Percentiles rank a stretch among this genome's conserved stretches.
These are phyloP conservation scores for Talaromyces atroroseus DNA, from an alignment of 2,329 filamentous ascomycete genomes.

Conservation along the genomic window DNA sequence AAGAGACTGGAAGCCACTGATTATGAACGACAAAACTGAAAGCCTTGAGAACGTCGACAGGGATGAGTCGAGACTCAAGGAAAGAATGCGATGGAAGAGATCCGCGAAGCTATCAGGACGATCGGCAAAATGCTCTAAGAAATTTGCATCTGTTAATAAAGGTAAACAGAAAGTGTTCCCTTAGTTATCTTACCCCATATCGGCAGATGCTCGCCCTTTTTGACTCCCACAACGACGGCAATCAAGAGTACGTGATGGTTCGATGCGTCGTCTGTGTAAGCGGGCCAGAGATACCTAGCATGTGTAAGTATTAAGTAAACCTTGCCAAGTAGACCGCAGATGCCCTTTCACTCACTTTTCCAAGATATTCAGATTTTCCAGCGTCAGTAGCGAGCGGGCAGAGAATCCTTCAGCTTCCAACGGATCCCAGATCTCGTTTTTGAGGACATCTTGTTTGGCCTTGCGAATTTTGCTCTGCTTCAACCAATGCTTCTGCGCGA, in stretches of 20 bases:
- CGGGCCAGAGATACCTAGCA: constrained; percentile 86
- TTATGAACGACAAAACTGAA: constrained; percentile 83
- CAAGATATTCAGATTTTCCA: constrained; percentile 86
- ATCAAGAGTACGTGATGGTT: constrained; percentile 89
- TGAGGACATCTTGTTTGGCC: constrained; percentile 75
- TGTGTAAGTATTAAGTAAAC: constrained; percentile 15
- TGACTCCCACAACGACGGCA: constrained; percentile 78
- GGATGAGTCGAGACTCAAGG: constrained; percentile 71
- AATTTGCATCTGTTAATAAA: background rate
- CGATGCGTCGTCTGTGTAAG: constrained; percentile 79
- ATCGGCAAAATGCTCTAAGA: constrained; percentile 65
- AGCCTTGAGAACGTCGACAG: constrained; percentile 64
- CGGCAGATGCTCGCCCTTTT: constrained; percentile 77
- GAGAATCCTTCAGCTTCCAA: constrained; percentile 77
- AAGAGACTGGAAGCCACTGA: constrained; percentile 86
- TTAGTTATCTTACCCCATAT: constrained; percentile 66
- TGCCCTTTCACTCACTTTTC: constrained; percentile 57
- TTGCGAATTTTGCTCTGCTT: constrained; percentile 64
- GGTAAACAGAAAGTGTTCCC: constrained; percentile 1
- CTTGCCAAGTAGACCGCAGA: constrained; percentile 13
- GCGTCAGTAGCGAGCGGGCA: constrained; percentile 68
- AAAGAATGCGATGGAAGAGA: constrained; percentile 83
- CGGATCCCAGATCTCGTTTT: constrained; percentile 81
- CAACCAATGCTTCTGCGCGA: constrained; percentile 84
- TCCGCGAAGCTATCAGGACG: constrained; percentile 76